Evolutionary conservation across 2,329 filamentous ascomycete genomes (phyloP).

Genomic region (Microcera coccophila): DNA sequence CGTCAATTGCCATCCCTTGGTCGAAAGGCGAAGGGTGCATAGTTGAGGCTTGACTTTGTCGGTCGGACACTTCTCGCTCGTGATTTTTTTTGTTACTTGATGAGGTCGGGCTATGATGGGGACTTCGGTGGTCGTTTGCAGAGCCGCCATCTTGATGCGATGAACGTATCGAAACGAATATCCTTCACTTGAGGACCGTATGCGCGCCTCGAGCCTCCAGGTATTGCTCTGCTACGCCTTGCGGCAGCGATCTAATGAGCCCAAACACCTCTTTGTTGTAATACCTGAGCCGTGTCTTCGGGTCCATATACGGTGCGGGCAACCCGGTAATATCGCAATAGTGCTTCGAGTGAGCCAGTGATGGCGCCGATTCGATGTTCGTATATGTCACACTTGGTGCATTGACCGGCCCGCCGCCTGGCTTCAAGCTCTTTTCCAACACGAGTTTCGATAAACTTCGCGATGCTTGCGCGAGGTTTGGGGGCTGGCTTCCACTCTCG

Average conservation of each 20-base stretch:
- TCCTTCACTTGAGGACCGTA: constrained; percentile 76
- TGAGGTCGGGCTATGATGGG: no score
- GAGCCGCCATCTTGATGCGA: not conserved
- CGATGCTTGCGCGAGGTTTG: constrained; percentile 84
- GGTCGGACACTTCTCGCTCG: constrained; percentile 60
- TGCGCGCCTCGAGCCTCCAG: constrained; percentile 88
- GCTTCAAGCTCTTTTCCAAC: constrained; percentile 70
- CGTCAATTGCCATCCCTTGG: constrained; percentile 76
- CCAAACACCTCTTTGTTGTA: constrained; percentile 90
- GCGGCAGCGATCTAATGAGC: constrained; percentile 73
- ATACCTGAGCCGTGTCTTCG: constrained; percentile 89
- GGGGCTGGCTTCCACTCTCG: constrained; percentile 41
- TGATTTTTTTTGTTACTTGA: no score
- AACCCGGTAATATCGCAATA: constrained; percentile 97
- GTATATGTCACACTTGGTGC: constrained; percentile 84
- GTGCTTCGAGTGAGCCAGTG: constrained; percentile 74
- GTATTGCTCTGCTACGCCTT: constrained; percentile 81
- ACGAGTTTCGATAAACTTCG: constrained; percentile 84
- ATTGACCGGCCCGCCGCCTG: constrained; percentile 24
- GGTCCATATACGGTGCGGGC: constrained; percentile 87
- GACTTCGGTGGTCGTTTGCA: no score
- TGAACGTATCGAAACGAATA: not conserved
- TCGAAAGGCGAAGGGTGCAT: constrained; percentile 79
- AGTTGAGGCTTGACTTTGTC: constrained; percentile 95
- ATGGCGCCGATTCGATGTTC: constrained; percentile 93